Evolutionary conservation across 768 basidiomycete species (phyloP), one percentile per base, ranked within the genome.

Genomic region (Postia placenta): DNA sequence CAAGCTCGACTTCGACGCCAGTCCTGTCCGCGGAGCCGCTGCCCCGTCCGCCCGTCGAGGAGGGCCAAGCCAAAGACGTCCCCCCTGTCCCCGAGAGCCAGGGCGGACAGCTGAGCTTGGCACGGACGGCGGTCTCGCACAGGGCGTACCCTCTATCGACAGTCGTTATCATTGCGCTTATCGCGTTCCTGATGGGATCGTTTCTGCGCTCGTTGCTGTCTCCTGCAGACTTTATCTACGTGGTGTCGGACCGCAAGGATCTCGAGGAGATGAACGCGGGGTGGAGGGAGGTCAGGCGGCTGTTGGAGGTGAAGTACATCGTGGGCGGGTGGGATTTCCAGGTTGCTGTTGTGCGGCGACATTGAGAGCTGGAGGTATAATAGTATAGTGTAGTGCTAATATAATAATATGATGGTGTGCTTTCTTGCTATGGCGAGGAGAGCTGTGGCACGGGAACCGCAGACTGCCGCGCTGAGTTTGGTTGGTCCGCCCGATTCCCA

Each of bases 141-240:
- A 48, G 58, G 47, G 57, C 47, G 48, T 81, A 73, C 58, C 69
- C 70, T 36, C 62, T 76, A 45, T 69, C 72, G 39, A 83, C 81
- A 36, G 66, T 95, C 50, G 60, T 96, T 57, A 70, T 92, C 51
- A 79, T 87, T 33, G 92, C 83, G 33, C 66, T 98, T 54, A 87
- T 96, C 58, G 85, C 87, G 23, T 93, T 98, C 67, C 70, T 98
- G 59, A 78, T 97, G 59, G 95, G 95, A 49, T 94, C 92, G 23
- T 71, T 98, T 48, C 69, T 96, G 52, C 80, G 95, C 48, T 92
- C 90, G 15, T 74, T 98, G 53, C 71, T 97, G 33, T 87, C 85
- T 5, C 90, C 95, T 38, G 89, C 86, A 14, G 95, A 96, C 67
- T 94, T 92, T 69, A 82, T 93, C 38, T 85, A 92, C 63, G 80